Evolutionary conservation across 2,329 filamentous ascomycete species (phyloP).

Genomic region (Cladosporium sp.): DNA sequence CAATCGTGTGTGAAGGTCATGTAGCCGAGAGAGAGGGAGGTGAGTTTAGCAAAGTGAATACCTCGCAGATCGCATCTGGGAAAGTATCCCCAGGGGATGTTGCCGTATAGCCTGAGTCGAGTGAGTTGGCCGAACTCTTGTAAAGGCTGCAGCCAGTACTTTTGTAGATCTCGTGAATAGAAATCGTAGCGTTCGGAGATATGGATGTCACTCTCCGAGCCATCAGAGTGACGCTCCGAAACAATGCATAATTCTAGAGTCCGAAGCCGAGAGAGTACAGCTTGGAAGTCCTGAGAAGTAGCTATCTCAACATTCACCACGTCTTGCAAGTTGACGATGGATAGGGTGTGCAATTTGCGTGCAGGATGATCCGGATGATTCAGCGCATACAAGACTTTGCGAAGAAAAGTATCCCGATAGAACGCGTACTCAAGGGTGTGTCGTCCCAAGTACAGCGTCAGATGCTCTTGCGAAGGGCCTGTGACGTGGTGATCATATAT

Average conservation of each 20-base stretch:
- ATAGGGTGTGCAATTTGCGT: conserved; percentile 16
- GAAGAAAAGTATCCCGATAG: not conserved
- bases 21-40: conserved; percentile 37
- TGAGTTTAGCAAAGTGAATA: conserved; percentile 35
- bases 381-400: not conserved
- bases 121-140: conserved; percentile 18
- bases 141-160: conserved; percentile 23
- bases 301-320: conserved; percentile 11
- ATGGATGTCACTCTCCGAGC: conserved; percentile 12
- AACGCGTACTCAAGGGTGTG: not conserved
- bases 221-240: not conserved
- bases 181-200: conserved; percentile 17
- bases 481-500: not conserved
- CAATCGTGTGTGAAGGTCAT: conserved; percentile 42
- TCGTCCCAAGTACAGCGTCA: not conserved
- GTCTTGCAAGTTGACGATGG: conserved; percentile 27
- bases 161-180: conserved; percentile 20
- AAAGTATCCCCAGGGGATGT: conserved; percentile 38
- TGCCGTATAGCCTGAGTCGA: conserved; percentile 38
- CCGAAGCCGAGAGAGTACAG: conserved; percentile 17
- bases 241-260: not conserved
- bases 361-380: conserved; percentile 5
- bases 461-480: not conserved
- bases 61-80: conserved; percentile 35
- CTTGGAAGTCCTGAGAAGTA: conserved; percentile 17